Percentiles rank a stretch among this genome's conserved stretches.
Evolutionary conservation across 345 rosid genomes (phyloP).

Genomic region (Ricinus communis): DNA sequence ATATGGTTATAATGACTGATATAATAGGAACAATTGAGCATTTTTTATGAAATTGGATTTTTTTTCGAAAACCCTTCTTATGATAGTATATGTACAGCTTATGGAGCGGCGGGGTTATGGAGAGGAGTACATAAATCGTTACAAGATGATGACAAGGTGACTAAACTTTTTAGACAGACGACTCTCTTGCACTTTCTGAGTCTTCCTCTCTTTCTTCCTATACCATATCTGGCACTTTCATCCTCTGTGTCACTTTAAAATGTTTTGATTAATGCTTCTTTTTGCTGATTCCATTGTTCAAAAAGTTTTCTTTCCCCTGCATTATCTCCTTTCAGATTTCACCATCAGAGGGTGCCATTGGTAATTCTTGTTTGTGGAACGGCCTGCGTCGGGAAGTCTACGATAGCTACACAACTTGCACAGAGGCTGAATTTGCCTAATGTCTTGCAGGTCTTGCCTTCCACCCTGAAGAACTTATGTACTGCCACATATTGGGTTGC

Average conservation of each 20-base stretch:
- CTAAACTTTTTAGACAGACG: neutral
- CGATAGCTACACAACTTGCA: conserved; percentile 97
- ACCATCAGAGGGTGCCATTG: conserved; percentile 96
- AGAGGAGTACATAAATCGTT: conserved; percentile 78
- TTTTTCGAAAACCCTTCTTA: conserved; percentile 5
- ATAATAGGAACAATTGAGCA: too few species aligned
- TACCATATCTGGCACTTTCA: neutral
- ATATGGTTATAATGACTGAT: too few species aligned
- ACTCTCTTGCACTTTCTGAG: too few species aligned
- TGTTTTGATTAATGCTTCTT: neutral
- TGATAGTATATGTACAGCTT: conserved; percentile 52
- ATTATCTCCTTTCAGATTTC: conserved; percentile 58
- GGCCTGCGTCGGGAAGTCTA: conserved; percentile 97
- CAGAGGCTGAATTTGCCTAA: conserved; percentile 96
- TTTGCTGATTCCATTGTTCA: conserved; percentile 4
- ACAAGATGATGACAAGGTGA: conserved; percentile 98
- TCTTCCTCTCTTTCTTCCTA: neutral
- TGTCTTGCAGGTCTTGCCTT: conserved; percentile 74
- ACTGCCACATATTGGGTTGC: neutral
- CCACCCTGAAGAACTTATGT: neutral
- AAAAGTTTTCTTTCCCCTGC: conserved; percentile 15
- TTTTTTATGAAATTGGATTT: neutral
- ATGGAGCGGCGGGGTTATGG: conserved; percentile 93
- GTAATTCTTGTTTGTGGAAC: conserved; percentile 99
- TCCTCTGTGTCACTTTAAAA: neutral